Base-by-base conservation (phyloP, 2,329 filamentous ascomycete genomes). In the Talaromyces verruculosus region DNA sequence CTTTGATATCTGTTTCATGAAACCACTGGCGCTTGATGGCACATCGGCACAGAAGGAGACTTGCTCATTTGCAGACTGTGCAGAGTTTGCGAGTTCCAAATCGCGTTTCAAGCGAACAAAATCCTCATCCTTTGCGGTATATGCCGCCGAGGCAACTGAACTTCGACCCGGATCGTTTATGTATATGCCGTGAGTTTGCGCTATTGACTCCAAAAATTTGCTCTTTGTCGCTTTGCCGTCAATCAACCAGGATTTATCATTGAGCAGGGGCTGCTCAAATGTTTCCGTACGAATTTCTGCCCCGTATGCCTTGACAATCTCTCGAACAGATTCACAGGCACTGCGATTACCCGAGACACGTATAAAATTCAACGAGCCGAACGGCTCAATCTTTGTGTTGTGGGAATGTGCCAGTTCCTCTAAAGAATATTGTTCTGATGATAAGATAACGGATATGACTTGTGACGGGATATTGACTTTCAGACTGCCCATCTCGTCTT, bases 321-420 rank as follows among this genome's bases (percentile, higher is more conserved):
- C 73, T 17, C 70, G 67, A n/a, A 79, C 73, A 3, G 71, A 72
- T 51, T 78, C 72, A 53, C 77, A 79, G 13, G 73, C 65, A 45
- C 65, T 57, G 59, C 75, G 71, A 51, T 67, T 71, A 13, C 77
- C 78, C 8, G 76, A 79, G 37, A 80, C 70, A 59, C 76, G 73
- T 30, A 80, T 69, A 35, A 80, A 68, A 2, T 74, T 73, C 28
- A 76, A 65, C 7, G 73, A 72, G 55, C 70, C 72, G 0, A 73
- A 75, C 39, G 79, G 69, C 65, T 80, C 77, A 43, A 80, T 78
- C 22, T 74, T 76, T 11, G 72, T 75, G 30, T 72, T 71, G 59
- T 77, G 70, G 2, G 77, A 67, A 60, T 69, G 71, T 19, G 79
- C 76, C 55, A 80, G 55, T 30, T 76, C 74, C 57, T 77, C 75